Percentiles rank a stretch among this genome's conserved stretches.
Evolutionary conservation across 768 basidiomycete genomes (phyloP).

Genomic region (Naganishia randhawae): DNA sequence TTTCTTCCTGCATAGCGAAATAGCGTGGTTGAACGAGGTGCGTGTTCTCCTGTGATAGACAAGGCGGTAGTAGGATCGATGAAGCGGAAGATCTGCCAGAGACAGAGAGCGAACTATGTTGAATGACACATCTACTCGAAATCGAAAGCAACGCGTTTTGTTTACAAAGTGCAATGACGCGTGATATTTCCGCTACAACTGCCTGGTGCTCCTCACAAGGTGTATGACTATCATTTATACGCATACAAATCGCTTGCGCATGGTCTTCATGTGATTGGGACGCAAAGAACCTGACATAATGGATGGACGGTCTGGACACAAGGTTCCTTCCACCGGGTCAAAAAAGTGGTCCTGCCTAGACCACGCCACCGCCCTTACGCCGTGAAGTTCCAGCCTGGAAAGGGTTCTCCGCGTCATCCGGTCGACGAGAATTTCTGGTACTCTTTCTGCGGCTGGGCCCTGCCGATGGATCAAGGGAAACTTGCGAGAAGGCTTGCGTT

Average conservation of each 20-base stretch:
- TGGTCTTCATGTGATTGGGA: too few species aligned
- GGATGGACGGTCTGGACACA: too few species aligned
- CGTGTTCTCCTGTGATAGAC: not conserved
- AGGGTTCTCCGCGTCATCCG: conserved; percentile 42
- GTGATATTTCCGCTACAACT: not conserved
- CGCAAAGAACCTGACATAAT: too few species aligned
- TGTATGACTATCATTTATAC: too few species aligned
- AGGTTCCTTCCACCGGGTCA: too few species aligned
- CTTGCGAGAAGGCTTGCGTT: conserved; percentile 31
- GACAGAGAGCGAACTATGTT: not conserved
- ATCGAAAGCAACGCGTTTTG: conserved; percentile 12
- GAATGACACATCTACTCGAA: conserved; percentile 15
- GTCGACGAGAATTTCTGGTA: not conserved
- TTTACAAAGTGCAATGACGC: conserved; percentile 3
- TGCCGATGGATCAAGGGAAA: conserved; percentile 1
- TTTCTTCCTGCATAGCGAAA: conserved; percentile 14
- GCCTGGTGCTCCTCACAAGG: too few species aligned
- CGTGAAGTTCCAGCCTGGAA: conserved; percentile 36
- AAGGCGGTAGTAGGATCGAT: not conserved
- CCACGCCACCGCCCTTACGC: conserved; percentile 40
- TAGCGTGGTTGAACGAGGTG: not conserved
- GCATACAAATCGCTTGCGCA: too few species aligned
- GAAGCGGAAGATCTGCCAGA: not conserved
- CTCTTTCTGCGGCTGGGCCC: not conserved
- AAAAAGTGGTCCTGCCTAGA: conserved; percentile 26